Base-by-base conservation (phyloP, 148 eudicot genomes). In the Camellia lanceoleosa region DNA sequence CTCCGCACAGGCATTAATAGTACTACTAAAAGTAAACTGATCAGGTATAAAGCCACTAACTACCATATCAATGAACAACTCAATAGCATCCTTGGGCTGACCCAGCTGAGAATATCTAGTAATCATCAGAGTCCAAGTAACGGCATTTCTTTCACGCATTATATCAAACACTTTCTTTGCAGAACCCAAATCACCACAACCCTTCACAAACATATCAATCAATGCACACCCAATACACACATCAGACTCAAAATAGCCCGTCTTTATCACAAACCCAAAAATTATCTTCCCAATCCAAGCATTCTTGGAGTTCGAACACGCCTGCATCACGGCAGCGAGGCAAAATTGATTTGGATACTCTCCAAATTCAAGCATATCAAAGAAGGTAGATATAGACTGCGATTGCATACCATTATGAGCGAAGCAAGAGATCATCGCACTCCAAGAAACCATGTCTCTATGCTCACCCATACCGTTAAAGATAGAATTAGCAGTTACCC, bases 341-440 rank as follows among this genome's bases (percentile, higher is more conserved):
- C 90, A 87, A 76, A 81, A 86, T 75, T 90, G 89, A 82, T 90
- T 90, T 5, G 90, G 92, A 76, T 23, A 51, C 47, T 81, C 70
- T 59, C 94, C 97, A 19, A 63, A 80, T 55, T 80, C 80, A 59
- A 92, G 64, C 92, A 92, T 89, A 15, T 89, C 84, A 20, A 88
- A 16, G 68, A 92, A 90, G 51, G 85, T 67, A 10, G 52, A 56
- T 30, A 92, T 43, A 6, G 92, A 89, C 71, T 81, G 68, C 46
- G 41, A 78, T 18, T 78, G 77, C 88, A 89, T 64, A 15, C 85
- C 88, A 43, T 79, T 88, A 16, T 79, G 87, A 1, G 87, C 86
- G 56, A 82, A 92, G 65, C 91, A 84, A 1, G 92, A 89, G 42
- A 92, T 89, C 88, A 92, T 88, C 2, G 91, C 90, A 68, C 92